Base-by-base conservation (phyloP, 2,329 filamentous ascomycete genomes). In the Colletotrichum sp. region DNA sequence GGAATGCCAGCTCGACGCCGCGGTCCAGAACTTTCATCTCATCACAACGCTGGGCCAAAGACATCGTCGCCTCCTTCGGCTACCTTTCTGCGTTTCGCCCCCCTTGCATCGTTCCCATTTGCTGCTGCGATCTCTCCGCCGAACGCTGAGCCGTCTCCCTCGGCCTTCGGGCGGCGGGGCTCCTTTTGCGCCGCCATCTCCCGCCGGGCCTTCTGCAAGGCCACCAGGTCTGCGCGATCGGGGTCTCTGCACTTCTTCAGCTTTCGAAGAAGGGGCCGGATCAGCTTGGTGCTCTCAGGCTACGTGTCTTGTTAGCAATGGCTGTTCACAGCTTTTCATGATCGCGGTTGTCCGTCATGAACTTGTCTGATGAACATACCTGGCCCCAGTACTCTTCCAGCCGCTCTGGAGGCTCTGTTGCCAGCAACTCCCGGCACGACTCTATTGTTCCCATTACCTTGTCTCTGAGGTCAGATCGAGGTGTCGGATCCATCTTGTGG, bases 171-270 rank as follows among this genome's bases (percentile, higher is more conserved):
- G n/a, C 82, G 80, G 77, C 85, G 89, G 81, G 86, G 81, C 13
- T 83, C 86, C 48, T 85, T 85, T 68, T 84, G 85, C 59, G 85
- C 84, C 58, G 81, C 76, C 74, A 89, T 86, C 79, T 92, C 90
- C 63, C 91, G 91, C 79, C 93, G 89, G 24, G 91, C 90, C 77
- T 90, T 89, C 79, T 94, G 92, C 66, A 94, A 85, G 63, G 92
- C 92, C 21, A 95, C 92, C 5, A 96, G 84, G 82, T 96, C 93
- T 58, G 90, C 91, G 71, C 94, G 91, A 78, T 95, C 93, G 0
- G 94, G 94, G 79, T 96, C 94, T 73, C 92, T 88, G 79, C 94
- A 96, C 79, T 89, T 91, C 75, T 90, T 91, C n/a, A 96, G 86
- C 81, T 95, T 96, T 83, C 90, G 92, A 18, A 92, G 89, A 14